Evolutionary conservation across 208 protist species (phyloP).

Genomic region (Trypanosomatidae sp.): DNA sequence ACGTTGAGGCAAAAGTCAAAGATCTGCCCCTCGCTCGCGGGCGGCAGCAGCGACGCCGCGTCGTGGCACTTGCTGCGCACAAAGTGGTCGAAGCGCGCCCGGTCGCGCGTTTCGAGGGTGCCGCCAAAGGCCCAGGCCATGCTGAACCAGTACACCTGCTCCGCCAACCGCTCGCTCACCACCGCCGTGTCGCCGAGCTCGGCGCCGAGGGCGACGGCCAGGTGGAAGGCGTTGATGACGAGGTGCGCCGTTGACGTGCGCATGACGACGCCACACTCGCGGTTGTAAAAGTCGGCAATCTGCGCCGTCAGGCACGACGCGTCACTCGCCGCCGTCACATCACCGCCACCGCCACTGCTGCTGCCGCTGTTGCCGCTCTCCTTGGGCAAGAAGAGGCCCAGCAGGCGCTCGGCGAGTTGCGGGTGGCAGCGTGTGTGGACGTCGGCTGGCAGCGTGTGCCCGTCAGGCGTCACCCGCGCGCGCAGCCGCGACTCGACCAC

Average conservation of each 20-base stretch:
- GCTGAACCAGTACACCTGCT: slow-evolving; percentile 92
- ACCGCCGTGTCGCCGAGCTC: slow-evolving; percentile 63
- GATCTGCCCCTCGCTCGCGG: slow-evolving; percentile 58
- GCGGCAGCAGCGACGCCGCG: slow-evolving; percentile 34
- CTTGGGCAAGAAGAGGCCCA: slow-evolving; percentile 54
- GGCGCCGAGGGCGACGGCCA: slow-evolving; percentile 78
- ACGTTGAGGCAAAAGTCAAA: slow-evolving; percentile 94
- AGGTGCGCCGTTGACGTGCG: slow-evolving; percentile 76
- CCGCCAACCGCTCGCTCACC: slow-evolving; percentile 69
- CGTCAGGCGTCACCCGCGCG: slow-evolving; percentile 48
- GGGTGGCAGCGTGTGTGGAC: slow-evolving; percentile 61
- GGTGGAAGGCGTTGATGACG: slow-evolving; percentile 87
- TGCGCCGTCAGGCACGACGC: slow-evolving; percentile 31
- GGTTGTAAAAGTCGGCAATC: slow-evolving; percentile 78
- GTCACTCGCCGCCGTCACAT: slow-evolving; percentile 11
- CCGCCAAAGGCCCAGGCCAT: slow-evolving; percentile 92
- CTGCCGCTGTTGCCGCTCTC: slow-evolving; percentile 15
- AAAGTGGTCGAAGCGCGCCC: slow-evolving; percentile 86
- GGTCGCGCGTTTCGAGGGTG: slow-evolving; percentile 89
- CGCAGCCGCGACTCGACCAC: slow-evolving; percentile 71
- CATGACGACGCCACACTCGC: slow-evolving; percentile 83
- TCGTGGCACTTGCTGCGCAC: slow-evolving; percentile 66
- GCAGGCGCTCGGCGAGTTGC: slow-evolving; percentile 68
- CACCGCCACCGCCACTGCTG: too few relatives aligned
- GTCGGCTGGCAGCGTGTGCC: slow-evolving; percentile 68